phyloP scores from a whole-genome alignment of 2,329 filamentous ascomycete genomes.

The Fusarium chaquense region DNA sequence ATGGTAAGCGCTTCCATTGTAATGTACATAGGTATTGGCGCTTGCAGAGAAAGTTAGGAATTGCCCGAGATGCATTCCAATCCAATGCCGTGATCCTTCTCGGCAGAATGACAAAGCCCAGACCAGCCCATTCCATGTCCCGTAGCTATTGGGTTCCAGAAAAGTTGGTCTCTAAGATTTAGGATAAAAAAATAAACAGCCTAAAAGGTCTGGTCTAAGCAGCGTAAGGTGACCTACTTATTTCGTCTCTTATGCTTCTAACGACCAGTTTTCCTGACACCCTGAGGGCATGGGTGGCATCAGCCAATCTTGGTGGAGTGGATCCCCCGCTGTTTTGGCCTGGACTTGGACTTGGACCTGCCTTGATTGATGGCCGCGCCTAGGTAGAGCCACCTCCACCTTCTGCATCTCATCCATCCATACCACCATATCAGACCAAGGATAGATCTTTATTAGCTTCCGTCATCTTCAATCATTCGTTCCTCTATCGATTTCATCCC shows the following conservation, averaged over 20 bases:
- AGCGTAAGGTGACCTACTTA: too few relatives aligned
- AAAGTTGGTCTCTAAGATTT: too few relatives aligned
- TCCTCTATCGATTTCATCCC: background rate
- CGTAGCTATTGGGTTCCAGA: background rate
- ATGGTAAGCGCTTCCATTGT: slow-evolving; percentile 9
- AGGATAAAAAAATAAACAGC: too few relatives aligned
- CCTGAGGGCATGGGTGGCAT: background rate
- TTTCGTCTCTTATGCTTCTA: too few relatives aligned
- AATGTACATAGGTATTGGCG: background rate
- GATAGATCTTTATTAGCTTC: slow-evolving; percentile 11
- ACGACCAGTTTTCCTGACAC: too few relatives aligned
- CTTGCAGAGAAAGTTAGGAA: slow-evolving; percentile 13
- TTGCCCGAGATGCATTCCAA: background rate
- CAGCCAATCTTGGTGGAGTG: slow-evolving; percentile 20
- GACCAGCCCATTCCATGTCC: slow-evolving; percentile 23
- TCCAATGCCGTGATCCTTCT: slow-evolving; percentile 9
- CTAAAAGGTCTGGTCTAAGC: too few relatives aligned
- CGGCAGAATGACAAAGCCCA: slow-evolving; percentile 3
- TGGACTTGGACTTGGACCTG: slow-evolving; percentile 2
- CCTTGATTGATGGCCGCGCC: slow-evolving; percentile 10
- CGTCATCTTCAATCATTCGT: slow-evolving; percentile 31
- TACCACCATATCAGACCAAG: background rate
- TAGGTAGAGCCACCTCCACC: slow-evolving; percentile 32
- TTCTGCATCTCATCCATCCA: slow-evolving; percentile 19
- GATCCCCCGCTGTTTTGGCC: slow-evolving; percentile 16